phyloP scores from a whole-genome alignment of 805 yeast species.

The Cyberlindnera maclurae region DNA sequence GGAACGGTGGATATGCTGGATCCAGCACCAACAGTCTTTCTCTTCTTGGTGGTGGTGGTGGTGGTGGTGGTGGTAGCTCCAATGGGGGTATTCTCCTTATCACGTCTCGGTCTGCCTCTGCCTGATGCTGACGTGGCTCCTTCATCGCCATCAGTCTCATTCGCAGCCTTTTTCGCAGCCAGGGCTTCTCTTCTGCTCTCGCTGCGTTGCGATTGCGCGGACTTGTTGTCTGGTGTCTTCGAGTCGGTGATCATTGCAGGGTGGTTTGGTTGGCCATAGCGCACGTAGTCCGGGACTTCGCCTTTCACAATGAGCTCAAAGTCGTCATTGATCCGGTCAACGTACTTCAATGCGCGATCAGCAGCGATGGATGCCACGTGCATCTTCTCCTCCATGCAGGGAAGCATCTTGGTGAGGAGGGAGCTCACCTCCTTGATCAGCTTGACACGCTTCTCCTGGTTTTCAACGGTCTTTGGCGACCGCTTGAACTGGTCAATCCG shows the following conservation, averaged over 20 bases:
- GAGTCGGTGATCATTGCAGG: conserved; percentile 78
- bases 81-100: conserved; percentile 20
- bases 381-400: conserved; percentile 94
- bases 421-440: conserved; percentile 31
- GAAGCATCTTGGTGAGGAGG: conserved; percentile 62
- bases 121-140: conserved; percentile 9
- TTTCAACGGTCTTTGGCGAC: conserved; percentile 20
- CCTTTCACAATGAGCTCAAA: conserved; percentile 64
- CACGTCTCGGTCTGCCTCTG: conserved; percentile 16
- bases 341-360: conserved; percentile 63
- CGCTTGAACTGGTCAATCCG: conserved; percentile 43
- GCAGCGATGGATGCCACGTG: conserved; percentile 91
- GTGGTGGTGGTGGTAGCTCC: conserved; percentile 15
- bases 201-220: conserved; percentile 69
- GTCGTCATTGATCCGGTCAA: conserved; percentile 71
- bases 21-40: conserved; percentile 13
- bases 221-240: conserved; percentile 42
- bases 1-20: background rate
- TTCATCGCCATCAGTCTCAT: conserved; percentile 22
- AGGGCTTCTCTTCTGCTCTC: conserved; percentile 89
- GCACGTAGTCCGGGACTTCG: conserved; percentile 76
- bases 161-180: conserved; percentile 73
- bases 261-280: conserved; percentile 76
- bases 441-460: conserved; percentile 19
- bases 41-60: conserved; percentile 20